Evolutionary conservation across 768 basidiomycete genomes (phyloP).

Genomic region (Leccinum broughii): DNA sequence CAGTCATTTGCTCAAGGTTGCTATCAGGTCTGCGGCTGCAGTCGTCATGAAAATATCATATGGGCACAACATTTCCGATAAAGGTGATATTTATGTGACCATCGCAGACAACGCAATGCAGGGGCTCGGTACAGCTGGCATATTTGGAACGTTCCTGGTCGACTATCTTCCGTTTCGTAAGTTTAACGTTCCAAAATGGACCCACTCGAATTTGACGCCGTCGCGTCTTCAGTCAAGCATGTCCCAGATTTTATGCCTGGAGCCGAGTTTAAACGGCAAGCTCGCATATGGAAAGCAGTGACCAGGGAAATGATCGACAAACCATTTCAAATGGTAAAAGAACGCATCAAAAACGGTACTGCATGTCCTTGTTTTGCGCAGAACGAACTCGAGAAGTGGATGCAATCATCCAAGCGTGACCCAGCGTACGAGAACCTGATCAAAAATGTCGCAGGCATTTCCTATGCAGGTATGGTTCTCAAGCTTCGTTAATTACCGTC

Average conservation of each 20-base stretch:
- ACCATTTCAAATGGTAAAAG: slow-evolving; percentile 46
- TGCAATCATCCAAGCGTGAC: slow-evolving; percentile 16
- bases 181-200: slow-evolving; percentile 9
- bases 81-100: slow-evolving; percentile 41
- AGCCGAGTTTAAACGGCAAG: slow-evolving; percentile 48
- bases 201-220: neutral
- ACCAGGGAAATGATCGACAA: slow-evolving; percentile 33
- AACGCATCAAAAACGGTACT: slow-evolving; percentile 41
- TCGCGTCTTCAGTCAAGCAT: slow-evolving; percentile 38
- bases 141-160: slow-evolving; percentile 47
- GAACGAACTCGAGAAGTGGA: slow-evolving; percentile 39
- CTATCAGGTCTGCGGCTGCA: slow-evolving; percentile 36
- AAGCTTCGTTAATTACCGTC: neutral
- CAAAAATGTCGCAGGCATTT: slow-evolving; percentile 50
- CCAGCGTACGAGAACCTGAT: slow-evolving; percentile 45
- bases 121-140: slow-evolving; percentile 38
- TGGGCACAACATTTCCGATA: slow-evolving; percentile 38
- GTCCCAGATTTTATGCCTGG: slow-evolving; percentile 54
- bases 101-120: slow-evolving; percentile 42
- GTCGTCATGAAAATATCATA: slow-evolving; percentile 45
- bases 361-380: slow-evolving; percentile 46
- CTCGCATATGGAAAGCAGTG: slow-evolving; percentile 39
- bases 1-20: neutral
- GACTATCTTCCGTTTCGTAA: slow-evolving; percentile 36
- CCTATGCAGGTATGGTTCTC: slow-evolving; percentile 44